These are phyloP conservation scores for Ganoderma boninense DNA, from an alignment of 1,284 basidiomycete genomes.

Conservation along the genomic window DNA sequence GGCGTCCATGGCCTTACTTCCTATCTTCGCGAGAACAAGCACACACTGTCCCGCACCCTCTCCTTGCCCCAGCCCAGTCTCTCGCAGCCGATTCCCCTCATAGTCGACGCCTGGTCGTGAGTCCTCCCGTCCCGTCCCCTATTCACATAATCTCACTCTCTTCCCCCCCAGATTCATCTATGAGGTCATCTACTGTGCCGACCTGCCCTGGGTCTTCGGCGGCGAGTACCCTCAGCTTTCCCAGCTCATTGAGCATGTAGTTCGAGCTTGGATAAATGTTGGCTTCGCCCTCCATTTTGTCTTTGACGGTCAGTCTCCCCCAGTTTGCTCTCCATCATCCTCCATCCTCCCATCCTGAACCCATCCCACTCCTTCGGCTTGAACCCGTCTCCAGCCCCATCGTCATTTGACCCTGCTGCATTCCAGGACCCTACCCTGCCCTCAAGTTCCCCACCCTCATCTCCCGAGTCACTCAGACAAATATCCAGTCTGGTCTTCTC, in stretches of 20 bases:
- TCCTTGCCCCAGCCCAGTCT: conserved; percentile 40
- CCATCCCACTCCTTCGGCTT: background rate
- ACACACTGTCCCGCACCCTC: conserved; percentile 62
- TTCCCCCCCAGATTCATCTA: conserved; percentile 75
- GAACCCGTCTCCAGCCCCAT: background rate
- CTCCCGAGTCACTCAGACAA: conserved; percentile 63
- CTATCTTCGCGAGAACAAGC: conserved; percentile 79
- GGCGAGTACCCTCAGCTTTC: conserved; percentile 80
- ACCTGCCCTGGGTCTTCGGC: conserved; percentile 85
- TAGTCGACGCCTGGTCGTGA: conserved; percentile 92
- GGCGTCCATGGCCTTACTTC: conserved; percentile 85
- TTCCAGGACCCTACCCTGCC: conserved; percentile 71
- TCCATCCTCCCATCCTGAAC: background rate
- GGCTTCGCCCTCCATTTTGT: conserved; percentile 86
- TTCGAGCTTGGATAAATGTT: conserved; percentile 75
- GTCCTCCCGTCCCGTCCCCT: conserved; percentile 43
- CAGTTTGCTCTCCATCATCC: background rate
- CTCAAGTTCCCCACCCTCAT: conserved; percentile 80
- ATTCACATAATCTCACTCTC: background rate
- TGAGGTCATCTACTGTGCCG: conserved; percentile 67
- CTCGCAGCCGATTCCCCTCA: conserved; percentile 48
- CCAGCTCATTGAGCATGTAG: conserved; percentile 57
- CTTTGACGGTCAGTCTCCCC: conserved; percentile 78
- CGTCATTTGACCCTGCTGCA: background rate
- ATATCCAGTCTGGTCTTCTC: conserved; percentile 71